Conservation (phyloP, 306 rosid genomes). For the Cyamopsis tetragonoloba region DNA sequence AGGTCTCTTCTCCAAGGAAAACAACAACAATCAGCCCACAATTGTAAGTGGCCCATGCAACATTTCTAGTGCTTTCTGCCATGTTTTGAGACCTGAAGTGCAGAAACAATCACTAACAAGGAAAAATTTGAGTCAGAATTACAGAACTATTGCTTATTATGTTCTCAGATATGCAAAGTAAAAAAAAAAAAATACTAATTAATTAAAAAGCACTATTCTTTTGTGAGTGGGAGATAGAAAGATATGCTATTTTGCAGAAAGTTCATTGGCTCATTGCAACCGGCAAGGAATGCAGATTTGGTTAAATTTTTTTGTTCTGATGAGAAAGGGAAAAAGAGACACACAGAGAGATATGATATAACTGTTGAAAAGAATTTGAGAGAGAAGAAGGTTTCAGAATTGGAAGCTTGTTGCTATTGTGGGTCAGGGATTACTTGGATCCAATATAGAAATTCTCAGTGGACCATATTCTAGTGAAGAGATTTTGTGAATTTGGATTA, state of each 20-base stretch:
- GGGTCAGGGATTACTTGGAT: slow-evolving; percentile 21
- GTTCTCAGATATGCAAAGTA: slow-evolving; percentile 26
- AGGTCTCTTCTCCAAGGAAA: neutral
- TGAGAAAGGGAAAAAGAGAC: slow-evolving; percentile 26
- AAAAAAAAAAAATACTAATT: no score
- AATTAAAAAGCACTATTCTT: slow-evolving; percentile 22
- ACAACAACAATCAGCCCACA: slow-evolving; percentile 10
- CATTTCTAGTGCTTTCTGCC: slow-evolving; percentile 8
- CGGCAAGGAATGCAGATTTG: slow-evolving; percentile 23
- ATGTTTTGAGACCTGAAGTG: slow-evolving; percentile 11
- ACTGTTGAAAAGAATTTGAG: neutral
- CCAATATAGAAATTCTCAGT: slow-evolving; percentile 13
- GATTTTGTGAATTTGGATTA: slow-evolving; percentile 27
- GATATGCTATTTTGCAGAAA: slow-evolving; percentile 30
- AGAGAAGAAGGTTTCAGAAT: slow-evolving; percentile 19
- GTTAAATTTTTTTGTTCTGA: slow-evolving; percentile 31
- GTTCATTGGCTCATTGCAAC: slow-evolving; percentile 24
- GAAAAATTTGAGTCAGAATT: slow-evolving; percentile 27
- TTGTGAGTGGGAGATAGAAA: slow-evolving; percentile 17
- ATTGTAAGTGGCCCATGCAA: slow-evolving; percentile 17
- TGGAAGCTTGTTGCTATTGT: slow-evolving; percentile 29
- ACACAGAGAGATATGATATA: slow-evolving; percentile 10
- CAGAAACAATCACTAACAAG: slow-evolving; percentile 28
- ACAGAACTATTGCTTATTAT: slow-evolving; percentile 17
- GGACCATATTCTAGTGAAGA: slow-evolving; percentile 26